These are phyloP conservation scores for Neckera pumila DNA, from an alignment of 225 moss, liverwort and hornwort genomes.

Conservation along the genomic window DNA sequence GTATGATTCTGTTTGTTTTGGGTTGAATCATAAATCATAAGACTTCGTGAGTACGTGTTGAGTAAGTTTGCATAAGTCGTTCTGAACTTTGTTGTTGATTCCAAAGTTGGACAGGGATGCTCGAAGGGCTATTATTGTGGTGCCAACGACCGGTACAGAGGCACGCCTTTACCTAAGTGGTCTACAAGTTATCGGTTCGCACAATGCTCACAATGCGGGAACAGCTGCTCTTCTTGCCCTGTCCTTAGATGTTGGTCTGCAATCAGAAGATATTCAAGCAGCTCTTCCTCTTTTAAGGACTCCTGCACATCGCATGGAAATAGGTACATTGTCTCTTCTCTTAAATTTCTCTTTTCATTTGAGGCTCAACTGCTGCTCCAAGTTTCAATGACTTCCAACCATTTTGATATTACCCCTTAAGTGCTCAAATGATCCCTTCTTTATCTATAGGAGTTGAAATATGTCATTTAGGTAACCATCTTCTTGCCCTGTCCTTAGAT, in stretches of 20 bases:
- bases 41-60: not conserved
- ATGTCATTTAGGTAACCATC: no score
- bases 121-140: conserved; percentile 71
- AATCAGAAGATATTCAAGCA: conserved; percentile 61
- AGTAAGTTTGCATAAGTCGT: not conserved
- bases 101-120: conserved; percentile 84
- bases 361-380: not conserved
- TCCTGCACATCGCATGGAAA: conserved; percentile 94
- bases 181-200: conserved; percentile 60
- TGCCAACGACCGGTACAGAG: conserved; percentile 70
- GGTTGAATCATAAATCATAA: not conserved
- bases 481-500: no score
- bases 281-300: conserved; percentile 60
- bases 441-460: not conserved
- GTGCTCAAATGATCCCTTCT: not conserved
- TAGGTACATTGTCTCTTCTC: conserved; percentile 32
- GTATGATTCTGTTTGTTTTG: not conserved
- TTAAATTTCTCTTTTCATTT: not conserved
- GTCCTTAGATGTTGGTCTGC: conserved; percentile 63
- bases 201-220: conserved; percentile 94
- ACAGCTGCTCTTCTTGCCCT: conserved; percentile 79
- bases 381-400: not conserved
- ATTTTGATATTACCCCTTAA: not conserved
- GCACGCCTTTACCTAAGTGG: conserved; percentile 65
- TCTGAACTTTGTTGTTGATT: not conserved